These are phyloP conservation scores for Evernia prunastri DNA, from an alignment of 495 filamentous ascomycete genomes.

Conservation along the genomic window DNA sequence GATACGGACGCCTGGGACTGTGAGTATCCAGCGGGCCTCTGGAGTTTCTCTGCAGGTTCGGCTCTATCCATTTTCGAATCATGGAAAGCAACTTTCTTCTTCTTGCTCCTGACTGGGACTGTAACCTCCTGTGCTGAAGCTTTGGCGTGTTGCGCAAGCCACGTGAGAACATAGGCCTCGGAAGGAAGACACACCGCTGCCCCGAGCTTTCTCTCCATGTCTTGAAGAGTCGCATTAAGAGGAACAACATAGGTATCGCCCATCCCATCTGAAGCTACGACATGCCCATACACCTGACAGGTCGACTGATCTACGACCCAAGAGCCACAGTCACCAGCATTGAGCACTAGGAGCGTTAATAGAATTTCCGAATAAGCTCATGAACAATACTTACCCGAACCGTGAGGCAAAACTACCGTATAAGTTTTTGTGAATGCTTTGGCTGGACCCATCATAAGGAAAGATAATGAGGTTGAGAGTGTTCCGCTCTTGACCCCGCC, in stretches of 20 bases:
- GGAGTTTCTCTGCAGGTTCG: not conserved
- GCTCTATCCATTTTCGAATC: not conserved
- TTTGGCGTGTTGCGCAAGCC: conserved; percentile 6
- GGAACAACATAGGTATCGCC: conserved; percentile 29
- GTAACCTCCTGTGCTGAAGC: not conserved
- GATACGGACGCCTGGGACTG: not conserved
- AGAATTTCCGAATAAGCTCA: not conserved
- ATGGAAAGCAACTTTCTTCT: not conserved
- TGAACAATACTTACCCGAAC: not conserved
- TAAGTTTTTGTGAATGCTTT: conserved; percentile 5
- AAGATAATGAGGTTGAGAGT: conserved; percentile 1
- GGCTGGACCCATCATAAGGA: conserved; percentile 8
- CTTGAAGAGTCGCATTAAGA: conserved; percentile 6
- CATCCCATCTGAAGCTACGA: conserved; percentile 27
- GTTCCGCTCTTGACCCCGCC: conserved; percentile 3
- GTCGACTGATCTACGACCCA: conserved; percentile 24
- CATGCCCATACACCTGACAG: conserved; percentile 26
- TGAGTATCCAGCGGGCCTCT: not conserved
- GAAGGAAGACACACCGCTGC: conserved; percentile 11
- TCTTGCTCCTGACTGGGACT: not conserved
- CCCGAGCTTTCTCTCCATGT: not conserved
- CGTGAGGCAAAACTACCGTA: not conserved
- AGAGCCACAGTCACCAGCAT: conserved; percentile 26
- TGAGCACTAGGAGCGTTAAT: conserved; percentile 3
- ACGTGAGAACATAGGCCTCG: not conserved